Evolutionary conservation across 2,329 filamentous ascomycete genomes (phyloP), one percentile per base, ranked within the genome.

Genomic region (Cytospora schulzeri): DNA sequence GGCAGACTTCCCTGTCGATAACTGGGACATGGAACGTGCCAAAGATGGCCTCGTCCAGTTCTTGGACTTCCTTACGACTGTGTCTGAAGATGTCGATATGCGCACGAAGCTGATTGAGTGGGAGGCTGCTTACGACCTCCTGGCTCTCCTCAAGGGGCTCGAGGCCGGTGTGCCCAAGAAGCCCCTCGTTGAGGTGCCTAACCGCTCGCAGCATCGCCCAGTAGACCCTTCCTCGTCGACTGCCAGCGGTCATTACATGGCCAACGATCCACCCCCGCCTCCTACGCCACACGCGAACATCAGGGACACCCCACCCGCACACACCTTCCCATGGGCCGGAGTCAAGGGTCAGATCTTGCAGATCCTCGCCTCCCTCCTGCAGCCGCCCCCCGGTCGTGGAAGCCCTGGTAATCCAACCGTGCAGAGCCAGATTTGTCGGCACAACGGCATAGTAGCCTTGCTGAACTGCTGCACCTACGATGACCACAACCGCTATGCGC

Each of bases 1-100:
- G 0, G 88, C 91, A 67, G 93, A 97, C 72, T 98, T 97, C 71
- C 94, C 94, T 0, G 88, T 97, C 1, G 96, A 98, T 71, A 85
- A 93, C 55, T 98, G 94, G 94, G 94, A 98, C 72, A 96, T 98
- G 90, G 94, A 98, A 75, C 88, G 94, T 17, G 94, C 96, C 65
- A 97, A 96, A 75, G 94, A 98, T 72, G 94, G 94, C 0, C 87
- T 98, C 1, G 92, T 93, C 59, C 93, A 97, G 75, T 97, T 96
- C 73, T 86, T 98, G 1, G 93, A 97, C 71, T 96, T 98, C 74
- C 90, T 97, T 61, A 92, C 91, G 19, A 93, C 95, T 0, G 86
- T 97, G 31, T 93, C 92, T 0, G 93, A 97, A 72, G 90, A 94
- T 71, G 84, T 89, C 52, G 89, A 92, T 58, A 92, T 92, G 81